Base-by-base conservation (phyloP, 192 early-diverging fungal species). In the Lobulomyces angularis region DNA sequence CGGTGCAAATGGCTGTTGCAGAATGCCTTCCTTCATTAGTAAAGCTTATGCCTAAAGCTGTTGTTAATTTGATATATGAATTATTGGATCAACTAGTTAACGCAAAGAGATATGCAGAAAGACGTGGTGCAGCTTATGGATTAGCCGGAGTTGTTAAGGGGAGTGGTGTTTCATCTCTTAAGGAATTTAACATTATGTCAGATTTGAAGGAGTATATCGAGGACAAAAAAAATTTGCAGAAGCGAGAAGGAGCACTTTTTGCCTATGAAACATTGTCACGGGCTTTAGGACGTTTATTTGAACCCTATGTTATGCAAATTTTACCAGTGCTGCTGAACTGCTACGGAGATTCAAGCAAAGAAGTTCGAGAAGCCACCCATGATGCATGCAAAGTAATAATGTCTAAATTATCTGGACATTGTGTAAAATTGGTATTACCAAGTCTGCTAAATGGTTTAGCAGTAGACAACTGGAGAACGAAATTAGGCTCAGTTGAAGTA, bases 271-370 rank as follows among this genome's bases (percentile, higher is more conserved):
- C 90, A 8, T 61, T 97, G 24, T 81, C 87, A 0, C 65, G 61
- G 26, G 73, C 78, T 8, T 57, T 98, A 40, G 90, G 90, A 6
- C 79, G 90, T 28, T 63, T 95, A 45, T 97, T 97, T 57, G 94
- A 98, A 53, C 94, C 94, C 3, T 93, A 96, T 50, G 77, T 93
- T 33, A 87, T 93, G 43, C 88, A 95, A 55, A 83, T 95, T 40
- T 56, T 94, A 22, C 95, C 95, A 8, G 49, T 81, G 24, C 65
- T 98, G 37, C 70, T 98, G 7, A 66, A 74, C 1, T 83, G 86
- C 48, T 97, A 84, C 58, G 81, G 87, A 50, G 95, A 98, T 48
- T 46, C 62, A 31, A 83, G 74, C 32, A 46, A 62, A 9, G 82
- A 84, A 38, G 88, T 98, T 21, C 88, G 95, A 23, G 83, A 89